Conservation (phyloP, 1,139 yeast genomes). For the Yamadazyma blattariae region DNA sequence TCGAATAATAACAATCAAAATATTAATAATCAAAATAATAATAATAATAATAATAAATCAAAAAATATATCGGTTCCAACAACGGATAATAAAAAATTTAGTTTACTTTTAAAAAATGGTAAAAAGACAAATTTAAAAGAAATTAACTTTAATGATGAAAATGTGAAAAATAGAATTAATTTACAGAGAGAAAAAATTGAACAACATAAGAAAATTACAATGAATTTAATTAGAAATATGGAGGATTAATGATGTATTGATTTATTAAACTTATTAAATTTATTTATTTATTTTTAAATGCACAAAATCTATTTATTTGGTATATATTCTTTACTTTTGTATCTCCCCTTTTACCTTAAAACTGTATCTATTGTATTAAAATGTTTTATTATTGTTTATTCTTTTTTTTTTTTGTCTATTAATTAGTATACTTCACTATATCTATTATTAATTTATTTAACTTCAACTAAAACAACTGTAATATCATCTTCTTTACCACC, state of each 20-base stretch:
- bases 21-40: no score
- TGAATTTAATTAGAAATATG: constrained; percentile 43
- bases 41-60: not conserved
- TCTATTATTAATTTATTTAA: constrained; percentile 33
- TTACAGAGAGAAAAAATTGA: constrained; percentile 31
- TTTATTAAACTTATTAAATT: no score
- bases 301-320: no score
- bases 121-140: constrained; percentile 43
- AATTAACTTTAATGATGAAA: constrained; percentile 41
- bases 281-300: no score
- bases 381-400: no score
- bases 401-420: no score
- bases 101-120: constrained; percentile 52
- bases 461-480: constrained; percentile 71
- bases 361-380: no score
- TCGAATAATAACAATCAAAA: not conserved
- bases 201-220: constrained; percentile 38
- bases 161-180: constrained; percentile 41
- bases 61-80: constrained; percentile 4
- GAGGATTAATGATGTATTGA: no score
- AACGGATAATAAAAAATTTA: constrained; percentile 32
- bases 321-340: not conserved
- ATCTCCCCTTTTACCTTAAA: not conserved
- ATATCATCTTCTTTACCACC: constrained; percentile 98
- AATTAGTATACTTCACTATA: no score